Base-by-base conservation (phyloP, 192 early-diverging fungal genomes). In the Gryganskiella cystojenkinii region DNA sequence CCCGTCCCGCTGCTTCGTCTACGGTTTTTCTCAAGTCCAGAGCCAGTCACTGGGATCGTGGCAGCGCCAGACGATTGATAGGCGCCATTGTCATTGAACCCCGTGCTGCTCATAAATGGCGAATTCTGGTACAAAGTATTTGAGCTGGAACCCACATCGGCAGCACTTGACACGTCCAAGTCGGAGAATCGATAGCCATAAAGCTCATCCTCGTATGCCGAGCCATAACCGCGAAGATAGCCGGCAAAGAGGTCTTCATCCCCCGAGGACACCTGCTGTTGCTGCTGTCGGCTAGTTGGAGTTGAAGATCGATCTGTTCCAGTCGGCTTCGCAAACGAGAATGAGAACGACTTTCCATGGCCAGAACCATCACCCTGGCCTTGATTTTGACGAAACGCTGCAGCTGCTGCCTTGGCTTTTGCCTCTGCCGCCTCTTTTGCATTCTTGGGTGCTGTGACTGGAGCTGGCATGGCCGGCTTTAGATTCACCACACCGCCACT, bases 321-420 rank as follows among this genome's bases (percentile, higher is more conserved):
- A n/a, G n/a, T n/a, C n/a, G 44, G 17, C 2, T 44, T 34, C 11
- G 50, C 25, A 34, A 34, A 60, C n/a, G 65, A 62, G 27, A 68
- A 68, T 6, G 65, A 49, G 22, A 68, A 68, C 8, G 64, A 56
- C 47, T 67, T 68, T 31, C 55, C 59, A 50, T 63, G 51, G 15
- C 42, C 27, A 6, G 34, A 43, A 4, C 27, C 52, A 17, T 64
- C 50, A 9, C 47, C 52, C 25, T 34, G 17, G 22, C 30, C 51
- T 28, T 61, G 40, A 9, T 6, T 44, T 7, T 14, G 44, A 42
- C 37, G 53, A 45, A 57, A 43, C 8, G 52, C 43, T 4, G 51
- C n/a, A n/a, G 54, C 74, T 15, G 55, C 49, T 3, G 74, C 74
- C 42, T 59, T 78, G 37, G 74, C 67, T 45, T 60, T 78, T 25